Percentiles rank a stretch among this genome's conserved stretches.
phyloP scores from a whole-genome alignment of 202 grass and related monocot species.

The Saccharum hybrid region DNA sequence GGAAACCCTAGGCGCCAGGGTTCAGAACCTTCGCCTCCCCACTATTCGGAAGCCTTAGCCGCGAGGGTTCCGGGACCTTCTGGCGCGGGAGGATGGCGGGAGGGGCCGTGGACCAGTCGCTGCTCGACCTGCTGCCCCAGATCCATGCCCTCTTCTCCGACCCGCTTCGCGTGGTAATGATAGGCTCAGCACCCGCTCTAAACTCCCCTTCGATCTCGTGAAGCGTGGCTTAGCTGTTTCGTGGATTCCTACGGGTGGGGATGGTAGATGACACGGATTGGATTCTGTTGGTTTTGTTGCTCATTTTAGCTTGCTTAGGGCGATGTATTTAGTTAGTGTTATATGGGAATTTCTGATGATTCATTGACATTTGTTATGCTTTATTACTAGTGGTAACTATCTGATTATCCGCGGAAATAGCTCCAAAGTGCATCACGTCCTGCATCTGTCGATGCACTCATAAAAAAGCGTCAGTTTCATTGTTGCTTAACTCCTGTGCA shows the following conservation, averaged over 20 bases:
- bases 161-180: conserved; percentile 69
- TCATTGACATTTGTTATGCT: background rate
- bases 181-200: background rate
- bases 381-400: background rate
- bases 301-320: background rate
- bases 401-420: background rate
- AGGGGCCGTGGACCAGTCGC: conserved; percentile 36
- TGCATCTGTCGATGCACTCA: background rate
- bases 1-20: conserved; percentile 49
- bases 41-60: conserved; percentile 41
- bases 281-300: background rate
- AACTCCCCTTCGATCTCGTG: background rate
- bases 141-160: conserved; percentile 80
- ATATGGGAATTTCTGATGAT: background rate
- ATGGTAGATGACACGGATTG: background rate
- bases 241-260: background rate
- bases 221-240: background rate
- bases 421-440: background rate
- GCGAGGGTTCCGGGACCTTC: conserved; percentile 19
- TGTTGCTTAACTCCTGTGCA: background rate
- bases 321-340: background rate
- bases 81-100: conserved; percentile 47
- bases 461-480: background rate
- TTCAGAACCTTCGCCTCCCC: background rate
- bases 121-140: conserved; percentile 70